A percentile compares a stretch with the other conserved stretches of the same genome.
Evolutionary conservation across 768 basidiomycete species (phyloP).

Genomic region (Rhizopogon vinicolor): DNA sequence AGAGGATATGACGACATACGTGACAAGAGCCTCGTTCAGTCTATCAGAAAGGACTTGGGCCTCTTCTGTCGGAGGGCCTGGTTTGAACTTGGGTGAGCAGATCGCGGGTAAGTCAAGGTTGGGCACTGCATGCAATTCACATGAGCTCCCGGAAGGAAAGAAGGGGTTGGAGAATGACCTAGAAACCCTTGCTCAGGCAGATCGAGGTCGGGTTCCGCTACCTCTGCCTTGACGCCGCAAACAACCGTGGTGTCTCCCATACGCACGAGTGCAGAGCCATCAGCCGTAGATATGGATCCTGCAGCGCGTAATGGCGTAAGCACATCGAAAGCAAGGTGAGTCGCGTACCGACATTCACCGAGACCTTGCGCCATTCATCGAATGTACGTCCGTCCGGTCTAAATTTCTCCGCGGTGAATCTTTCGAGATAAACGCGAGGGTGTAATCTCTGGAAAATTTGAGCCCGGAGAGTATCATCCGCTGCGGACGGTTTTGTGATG

Average conservation of each 20-base stretch:
- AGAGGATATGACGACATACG: constrained; percentile 42
- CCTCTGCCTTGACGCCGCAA: constrained; percentile 94
- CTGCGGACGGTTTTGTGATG: neutral
- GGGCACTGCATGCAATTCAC: constrained; percentile 54
- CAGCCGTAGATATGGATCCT: constrained; percentile 94
- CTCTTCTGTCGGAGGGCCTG: constrained; percentile 92
- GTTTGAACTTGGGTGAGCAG: constrained; percentile 91
- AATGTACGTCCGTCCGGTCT: constrained; percentile 82
- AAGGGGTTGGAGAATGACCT: constrained; percentile 42
- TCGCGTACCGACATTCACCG: constrained; percentile 72
- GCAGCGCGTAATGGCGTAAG: neutral
- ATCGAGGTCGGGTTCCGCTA: constrained; percentile 85
- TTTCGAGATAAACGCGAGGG: constrained; percentile 81
- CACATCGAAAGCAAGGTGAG: neutral
- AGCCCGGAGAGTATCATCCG: constrained; percentile 20
- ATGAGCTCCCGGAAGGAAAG: neutral
- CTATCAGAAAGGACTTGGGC: constrained; percentile 87
- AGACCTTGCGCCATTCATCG: constrained; percentile 67
- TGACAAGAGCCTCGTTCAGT: constrained; percentile 70
- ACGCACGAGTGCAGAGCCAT: constrained; percentile 88
- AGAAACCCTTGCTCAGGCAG: constrained; percentile 73
- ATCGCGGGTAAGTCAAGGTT: constrained; percentile 93
- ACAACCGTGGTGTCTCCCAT: constrained; percentile 93
- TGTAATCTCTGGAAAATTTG: constrained; percentile 83
- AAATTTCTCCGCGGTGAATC: constrained; percentile 73